A percentile compares a stretch with the other conserved stretches of the same genome.
phyloP scores from a whole-genome alignment of 306 rosid genomes.

The Quercus bicolor region DNA sequence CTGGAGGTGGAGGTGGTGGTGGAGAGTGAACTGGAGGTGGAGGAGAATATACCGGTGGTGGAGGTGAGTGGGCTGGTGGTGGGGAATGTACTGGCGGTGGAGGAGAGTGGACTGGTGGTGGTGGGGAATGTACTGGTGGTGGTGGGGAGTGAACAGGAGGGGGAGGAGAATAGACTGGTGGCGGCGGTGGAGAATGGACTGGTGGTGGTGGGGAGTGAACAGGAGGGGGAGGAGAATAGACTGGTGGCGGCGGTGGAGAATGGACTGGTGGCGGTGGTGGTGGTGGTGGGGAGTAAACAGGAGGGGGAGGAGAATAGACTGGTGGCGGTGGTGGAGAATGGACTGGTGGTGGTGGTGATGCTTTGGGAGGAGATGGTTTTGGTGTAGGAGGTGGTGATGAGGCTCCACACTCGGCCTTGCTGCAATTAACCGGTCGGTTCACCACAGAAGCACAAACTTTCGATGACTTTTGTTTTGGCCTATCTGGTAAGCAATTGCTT shows the following conservation, averaged over 20 bases:
- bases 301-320: neutral
- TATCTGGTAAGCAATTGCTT: slow-evolving; percentile 53
- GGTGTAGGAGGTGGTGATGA: neutral
- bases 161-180: neutral
- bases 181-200: neutral
- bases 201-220: neutral
- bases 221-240: neutral
- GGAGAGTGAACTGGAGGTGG: neutral
- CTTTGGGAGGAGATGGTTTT: neutral
- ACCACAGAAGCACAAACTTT: slow-evolving; percentile 40
- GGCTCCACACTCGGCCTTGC: slow-evolving; percentile 53
- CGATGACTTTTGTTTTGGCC: slow-evolving; percentile 48
- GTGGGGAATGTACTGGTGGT: neutral
- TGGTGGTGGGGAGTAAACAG: neutral
- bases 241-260: slow-evolving; percentile 5
- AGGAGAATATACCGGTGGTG: neutral
- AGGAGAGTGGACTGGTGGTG: neutral
- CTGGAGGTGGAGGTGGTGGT: neutral
- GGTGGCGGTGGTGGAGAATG: slow-evolving; percentile 10
- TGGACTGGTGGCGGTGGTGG: neutral
- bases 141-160: neutral
- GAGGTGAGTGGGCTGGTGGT: neutral
- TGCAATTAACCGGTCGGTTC: slow-evolving; percentile 61
- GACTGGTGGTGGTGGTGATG: neutral
- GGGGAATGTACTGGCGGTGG: neutral